A percentile compares a stretch with the other conserved stretches of the same genome.
phyloP scores from a whole-genome alignment of 192 early-diverging fungal species.

The Umbelopsis sp. region DNA sequence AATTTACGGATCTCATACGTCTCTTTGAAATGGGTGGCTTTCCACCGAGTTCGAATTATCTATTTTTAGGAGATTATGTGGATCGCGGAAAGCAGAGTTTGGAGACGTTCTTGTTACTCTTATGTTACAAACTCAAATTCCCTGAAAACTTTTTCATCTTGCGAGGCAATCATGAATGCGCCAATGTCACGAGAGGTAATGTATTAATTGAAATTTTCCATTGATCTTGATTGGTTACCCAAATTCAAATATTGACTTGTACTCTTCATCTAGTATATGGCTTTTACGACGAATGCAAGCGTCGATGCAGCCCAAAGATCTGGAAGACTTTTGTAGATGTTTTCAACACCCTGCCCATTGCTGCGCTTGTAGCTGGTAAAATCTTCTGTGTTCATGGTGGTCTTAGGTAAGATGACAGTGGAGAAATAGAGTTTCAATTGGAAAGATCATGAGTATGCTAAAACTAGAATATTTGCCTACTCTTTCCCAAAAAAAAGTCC shows the following conservation, averaged over 20 bases:
- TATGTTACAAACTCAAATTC: conserved; percentile 97
- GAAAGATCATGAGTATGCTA: not conserved
- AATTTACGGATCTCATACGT: conserved; percentile 86
- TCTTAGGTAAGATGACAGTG: conserved; percentile 51
- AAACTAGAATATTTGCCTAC: not conserved
- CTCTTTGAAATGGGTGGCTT: conserved; percentile 92
- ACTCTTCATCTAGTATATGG: conserved; percentile 74
- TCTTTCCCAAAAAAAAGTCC: conserved; percentile 46
- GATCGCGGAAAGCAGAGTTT: conserved; percentile 95
- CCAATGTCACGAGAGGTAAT: conserved; percentile 84
- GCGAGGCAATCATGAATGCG: conserved; percentile 96
- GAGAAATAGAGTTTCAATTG: too few relatives aligned
- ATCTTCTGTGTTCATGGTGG: conserved; percentile 98
- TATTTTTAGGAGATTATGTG: conserved; percentile 96
- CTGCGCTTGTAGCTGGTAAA: conserved; percentile 87
- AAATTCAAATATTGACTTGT: conserved; percentile 19
- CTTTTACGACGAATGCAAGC: conserved; percentile 98
- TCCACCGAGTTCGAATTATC: conserved; percentile 89
- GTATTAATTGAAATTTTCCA: not conserved
- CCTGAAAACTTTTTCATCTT: conserved; percentile 96
- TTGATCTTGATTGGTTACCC: too few relatives aligned
- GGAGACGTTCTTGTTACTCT: conserved; percentile 91
- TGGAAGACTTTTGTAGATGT: conserved; percentile 95
- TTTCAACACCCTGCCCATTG: conserved; percentile 93
- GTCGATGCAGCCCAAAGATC: conserved; percentile 82